Conservation (phyloP, 2,329 filamentous ascomycete genomes). For the Cladophialophora psammophila region DNA sequence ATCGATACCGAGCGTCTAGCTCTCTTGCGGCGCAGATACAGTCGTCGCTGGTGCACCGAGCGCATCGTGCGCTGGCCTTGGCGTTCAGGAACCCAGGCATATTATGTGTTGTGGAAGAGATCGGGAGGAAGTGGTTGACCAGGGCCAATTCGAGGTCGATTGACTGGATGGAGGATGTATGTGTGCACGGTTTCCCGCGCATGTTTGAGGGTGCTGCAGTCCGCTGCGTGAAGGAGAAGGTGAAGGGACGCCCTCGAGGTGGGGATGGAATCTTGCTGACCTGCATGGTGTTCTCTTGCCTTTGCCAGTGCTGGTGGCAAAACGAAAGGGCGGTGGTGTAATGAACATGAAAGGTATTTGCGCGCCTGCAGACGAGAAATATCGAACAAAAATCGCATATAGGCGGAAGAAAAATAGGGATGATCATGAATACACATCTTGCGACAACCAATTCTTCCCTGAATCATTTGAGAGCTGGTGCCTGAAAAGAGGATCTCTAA, state of each 20-base stretch:
- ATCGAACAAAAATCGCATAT: constrained; percentile 1
- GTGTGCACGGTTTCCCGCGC: not conserved
- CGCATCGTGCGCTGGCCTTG: not conserved
- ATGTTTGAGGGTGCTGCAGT: not conserved
- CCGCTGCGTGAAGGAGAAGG: not conserved
- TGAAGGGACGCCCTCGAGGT: not conserved
- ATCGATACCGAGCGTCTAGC: not conserved
- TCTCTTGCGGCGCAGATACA: not conserved
- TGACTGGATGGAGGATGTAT: not conserved
- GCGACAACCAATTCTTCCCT: not conserved
- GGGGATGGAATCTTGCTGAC: not conserved
- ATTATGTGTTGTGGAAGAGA: not conserved
- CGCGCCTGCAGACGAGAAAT: not conserved
- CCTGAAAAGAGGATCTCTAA: not conserved
- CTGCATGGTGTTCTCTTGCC: not conserved
- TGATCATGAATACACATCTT: not conserved
- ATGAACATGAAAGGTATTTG: not conserved
- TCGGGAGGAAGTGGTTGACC: not conserved
- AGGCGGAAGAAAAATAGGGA: constrained; percentile 1
- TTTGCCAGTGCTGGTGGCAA: not conserved
- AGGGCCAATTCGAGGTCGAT: not conserved
- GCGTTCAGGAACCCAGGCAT: not conserved
- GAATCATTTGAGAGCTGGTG: not conserved
- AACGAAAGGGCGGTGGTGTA: not conserved
- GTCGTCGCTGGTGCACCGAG: not conserved